Percentiles rank a stretch among this genome's conserved stretches.
These are phyloP conservation scores for Oryza brachyantha DNA, from an alignment of 176 grass and related monocot species.

Conservation along the genomic window DNA sequence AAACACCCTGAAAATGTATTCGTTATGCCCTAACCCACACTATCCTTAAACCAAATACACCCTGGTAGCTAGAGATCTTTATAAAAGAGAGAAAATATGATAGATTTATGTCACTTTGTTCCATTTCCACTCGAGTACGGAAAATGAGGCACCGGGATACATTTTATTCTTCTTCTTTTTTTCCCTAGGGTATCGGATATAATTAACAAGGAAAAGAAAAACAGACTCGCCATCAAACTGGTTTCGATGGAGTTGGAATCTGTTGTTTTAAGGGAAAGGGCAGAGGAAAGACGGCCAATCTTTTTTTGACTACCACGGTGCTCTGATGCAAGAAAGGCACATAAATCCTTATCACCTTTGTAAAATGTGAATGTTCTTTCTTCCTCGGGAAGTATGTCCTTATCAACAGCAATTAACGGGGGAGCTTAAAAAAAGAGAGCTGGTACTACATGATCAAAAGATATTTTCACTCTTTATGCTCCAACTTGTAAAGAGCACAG, in stretches of 20 bases:
- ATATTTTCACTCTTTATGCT: conserved; percentile 1
- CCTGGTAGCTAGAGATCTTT: too few species aligned
- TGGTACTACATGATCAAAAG: neutral
- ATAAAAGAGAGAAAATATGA: too few species aligned
- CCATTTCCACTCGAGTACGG: too few species aligned
- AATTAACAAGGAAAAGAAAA: neutral
- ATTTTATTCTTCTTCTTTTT: too few species aligned
- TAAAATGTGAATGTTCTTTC: conserved; percentile 13
- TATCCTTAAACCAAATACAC: too few species aligned
- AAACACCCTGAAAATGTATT: too few species aligned
- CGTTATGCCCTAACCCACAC: too few species aligned
- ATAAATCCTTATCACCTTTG: conserved; percentile 33
- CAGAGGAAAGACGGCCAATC: neutral
- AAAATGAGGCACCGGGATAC: too few species aligned
- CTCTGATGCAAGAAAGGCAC: conserved; percentile 37
- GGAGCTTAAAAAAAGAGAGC: neutral
- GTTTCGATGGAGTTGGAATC: conserved; percentile 1
- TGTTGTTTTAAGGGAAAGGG: neutral
- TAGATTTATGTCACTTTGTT: too few species aligned
- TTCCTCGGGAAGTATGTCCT: neutral
- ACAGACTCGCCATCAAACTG: neutral
- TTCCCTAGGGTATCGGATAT: neutral
- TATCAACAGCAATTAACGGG: neutral
- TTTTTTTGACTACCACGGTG: neutral
- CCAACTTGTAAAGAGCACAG: neutral